phyloP scores from a whole-genome alignment of 2,329 filamentous ascomycete species.

The Talaromyces atroroseus region DNA sequence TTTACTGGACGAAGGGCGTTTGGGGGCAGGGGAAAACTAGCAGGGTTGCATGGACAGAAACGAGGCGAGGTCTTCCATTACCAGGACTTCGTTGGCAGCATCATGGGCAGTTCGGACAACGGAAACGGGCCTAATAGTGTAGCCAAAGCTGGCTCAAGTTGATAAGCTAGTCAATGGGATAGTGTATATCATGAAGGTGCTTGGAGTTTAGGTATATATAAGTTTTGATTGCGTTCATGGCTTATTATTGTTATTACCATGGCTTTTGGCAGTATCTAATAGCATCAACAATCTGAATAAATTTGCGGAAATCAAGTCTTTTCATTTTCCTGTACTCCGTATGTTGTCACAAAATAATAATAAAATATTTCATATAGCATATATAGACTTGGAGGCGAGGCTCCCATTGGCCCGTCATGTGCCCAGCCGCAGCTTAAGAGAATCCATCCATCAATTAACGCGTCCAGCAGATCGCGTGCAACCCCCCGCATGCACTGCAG shows the following conservation, averaged over 20 bases:
- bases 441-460: background rate
- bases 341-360: too few species aligned
- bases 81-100: conserved; percentile 76
- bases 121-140: conserved; percentile 18
- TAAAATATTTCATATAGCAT: too few species aligned
- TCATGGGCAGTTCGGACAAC: conserved; percentile 50
- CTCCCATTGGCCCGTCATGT: background rate
- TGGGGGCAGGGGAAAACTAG: conserved; percentile 51
- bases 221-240: background rate
- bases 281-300: too few species aligned
- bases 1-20: conserved; percentile 83
- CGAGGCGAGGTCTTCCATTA: conserved; percentile 90
- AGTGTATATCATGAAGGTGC: background rate
- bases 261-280: too few species aligned
- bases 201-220: conserved; percentile 9
- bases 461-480: background rate
- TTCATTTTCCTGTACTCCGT: too few species aligned
- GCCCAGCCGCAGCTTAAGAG: too few species aligned
- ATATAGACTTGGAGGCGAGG: too few species aligned
- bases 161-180: background rate
- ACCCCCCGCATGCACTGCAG: background rate
- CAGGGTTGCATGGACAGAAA: conserved; percentile 49
- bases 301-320: too few species aligned
- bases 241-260: too few species aligned
- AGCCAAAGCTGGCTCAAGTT: background rate